Conservation (phyloP, 2,329 filamentous ascomycete genomes). For the Aulographum hederae region DNA sequence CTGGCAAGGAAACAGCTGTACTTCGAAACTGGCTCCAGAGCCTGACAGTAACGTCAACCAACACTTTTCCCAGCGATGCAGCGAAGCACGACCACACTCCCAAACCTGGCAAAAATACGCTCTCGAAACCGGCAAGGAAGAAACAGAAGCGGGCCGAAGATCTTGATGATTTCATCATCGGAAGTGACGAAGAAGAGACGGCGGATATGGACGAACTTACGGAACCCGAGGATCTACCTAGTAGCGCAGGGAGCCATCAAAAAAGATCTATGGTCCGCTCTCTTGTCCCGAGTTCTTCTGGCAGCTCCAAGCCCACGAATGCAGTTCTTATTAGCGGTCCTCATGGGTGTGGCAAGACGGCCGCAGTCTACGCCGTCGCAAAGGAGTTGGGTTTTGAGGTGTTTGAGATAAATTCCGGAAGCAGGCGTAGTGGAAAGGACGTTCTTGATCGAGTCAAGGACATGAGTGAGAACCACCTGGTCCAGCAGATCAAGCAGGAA, state of each 20-base stretch:
- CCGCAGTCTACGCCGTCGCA: slow-evolving; percentile 77
- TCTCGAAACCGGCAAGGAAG: slow-evolving; percentile 22
- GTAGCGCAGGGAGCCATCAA: slow-evolving; percentile 1
- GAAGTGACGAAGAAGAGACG: slow-evolving; percentile 51
- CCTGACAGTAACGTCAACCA: slow-evolving; percentile 60
- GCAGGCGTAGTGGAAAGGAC: slow-evolving; percentile 71
- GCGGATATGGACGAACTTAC: slow-evolving; percentile 42
- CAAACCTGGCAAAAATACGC: slow-evolving; percentile 3
- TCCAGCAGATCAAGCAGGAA: slow-evolving; percentile 29
- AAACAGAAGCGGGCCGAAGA: slow-evolving; percentile 52
- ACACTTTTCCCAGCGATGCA: slow-evolving; percentile 32
- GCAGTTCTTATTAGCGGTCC: slow-evolving; percentile 79
- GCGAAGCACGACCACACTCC: slow-evolving; percentile 5
- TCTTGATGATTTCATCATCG: slow-evolving; percentile 63
- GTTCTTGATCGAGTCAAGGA: slow-evolving; percentile 84
- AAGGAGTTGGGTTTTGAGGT: slow-evolving; percentile 85
- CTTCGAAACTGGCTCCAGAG: slow-evolving; percentile 67
- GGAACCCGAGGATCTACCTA: slow-evolving; percentile 31
- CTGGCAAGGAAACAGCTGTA: slow-evolving; percentile 47
- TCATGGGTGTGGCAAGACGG: slow-evolving; percentile 81
- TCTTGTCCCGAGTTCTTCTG: slow-evolving; percentile 14
- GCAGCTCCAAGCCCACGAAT: slow-evolving; percentile 41
- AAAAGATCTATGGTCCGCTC: slow-evolving; percentile 25
- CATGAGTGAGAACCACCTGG: slow-evolving; percentile 91
- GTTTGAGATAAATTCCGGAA: slow-evolving; percentile 83